Conservation (phyloP, 371 early-diverging fungal genomes). For the Rhizomucor miehei region DNA sequence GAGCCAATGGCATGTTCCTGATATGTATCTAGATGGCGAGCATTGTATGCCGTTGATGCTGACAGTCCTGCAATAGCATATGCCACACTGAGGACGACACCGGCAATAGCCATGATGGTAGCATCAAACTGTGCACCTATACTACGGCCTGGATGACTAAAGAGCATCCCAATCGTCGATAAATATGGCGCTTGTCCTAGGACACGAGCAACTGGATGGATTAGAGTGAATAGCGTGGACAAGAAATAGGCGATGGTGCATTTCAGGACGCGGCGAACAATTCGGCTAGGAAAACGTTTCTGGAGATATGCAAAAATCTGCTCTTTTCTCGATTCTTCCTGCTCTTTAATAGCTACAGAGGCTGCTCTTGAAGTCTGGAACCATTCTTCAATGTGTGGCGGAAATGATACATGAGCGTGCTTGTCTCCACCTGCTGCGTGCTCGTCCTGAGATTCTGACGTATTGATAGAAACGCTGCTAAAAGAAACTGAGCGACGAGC, state of each 20-base stretch:
- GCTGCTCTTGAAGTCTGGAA: slow-evolving; percentile 8
- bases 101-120: slow-evolving; percentile 32
- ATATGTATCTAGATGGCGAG: slow-evolving; percentile 13
- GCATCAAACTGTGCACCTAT: slow-evolving; percentile 46
- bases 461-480: background rate
- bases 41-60: slow-evolving; percentile 23
- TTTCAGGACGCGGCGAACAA: slow-evolving; percentile 53
- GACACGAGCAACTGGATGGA: slow-evolving; percentile 23
- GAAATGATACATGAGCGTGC: too few relatives aligned
- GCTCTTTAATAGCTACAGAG: background rate
- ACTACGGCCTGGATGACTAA: slow-evolving; percentile 45
- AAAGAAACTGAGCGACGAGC: background rate
- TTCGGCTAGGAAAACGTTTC: slow-evolving; percentile 41
- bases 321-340: slow-evolving; percentile 4
- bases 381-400: slow-evolving; percentile 15
- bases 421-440: background rate
- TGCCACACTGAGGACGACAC: slow-evolving; percentile 17
- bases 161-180: slow-evolving; percentile 34
- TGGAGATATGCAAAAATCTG: slow-evolving; percentile 11
- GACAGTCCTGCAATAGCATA: slow-evolving; percentile 23
- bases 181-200: slow-evolving; percentile 46
- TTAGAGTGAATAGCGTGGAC: slow-evolving; percentile 39
- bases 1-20: too few relatives aligned
- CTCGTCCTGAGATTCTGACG: too few relatives aligned
- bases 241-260: slow-evolving; percentile 49